These are phyloP conservation scores for Spencermartinsiella europaea DNA, from an alignment of 805 yeast genomes.

Conservation along the genomic window DNA sequence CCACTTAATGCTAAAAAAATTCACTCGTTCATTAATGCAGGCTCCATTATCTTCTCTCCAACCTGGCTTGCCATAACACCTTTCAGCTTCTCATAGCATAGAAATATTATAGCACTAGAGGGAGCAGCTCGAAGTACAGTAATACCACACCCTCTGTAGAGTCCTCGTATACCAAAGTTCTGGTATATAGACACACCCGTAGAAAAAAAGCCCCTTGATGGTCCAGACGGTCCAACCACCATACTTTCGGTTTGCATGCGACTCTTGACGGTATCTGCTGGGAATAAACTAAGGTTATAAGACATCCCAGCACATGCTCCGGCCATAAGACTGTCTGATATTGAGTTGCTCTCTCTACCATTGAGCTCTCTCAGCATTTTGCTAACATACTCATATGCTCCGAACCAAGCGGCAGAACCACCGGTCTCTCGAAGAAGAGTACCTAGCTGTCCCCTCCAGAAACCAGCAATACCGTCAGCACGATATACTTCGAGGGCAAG, in stretches of 20 bases:
- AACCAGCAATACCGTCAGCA: conserved; percentile 58
- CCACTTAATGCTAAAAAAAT: too few species aligned
- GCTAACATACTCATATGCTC: conserved; percentile 64
- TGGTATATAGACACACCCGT: conserved; percentile 40
- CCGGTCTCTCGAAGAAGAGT: conserved; percentile 79
- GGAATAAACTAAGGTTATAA: conserved; percentile 76
- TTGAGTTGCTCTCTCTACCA: conserved; percentile 20
- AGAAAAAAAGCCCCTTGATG: conserved; percentile 30
- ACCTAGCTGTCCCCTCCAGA: conserved; percentile 84
- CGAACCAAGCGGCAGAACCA: conserved; percentile 94
- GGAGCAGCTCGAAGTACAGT: conserved; percentile 81
- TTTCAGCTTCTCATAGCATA: conserved; percentile 54
- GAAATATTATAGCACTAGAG: conserved; percentile 82
- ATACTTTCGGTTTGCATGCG: conserved; percentile 65
- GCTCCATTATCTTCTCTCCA: too few species aligned
- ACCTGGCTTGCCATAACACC: not conserved
- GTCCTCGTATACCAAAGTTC: conserved; percentile 60
- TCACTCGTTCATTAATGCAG: too few species aligned
- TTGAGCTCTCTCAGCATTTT: conserved; percentile 11
- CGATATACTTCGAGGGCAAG: conserved; percentile 40
- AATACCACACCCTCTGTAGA: conserved; percentile 81
- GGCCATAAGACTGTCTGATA: conserved; percentile 56
- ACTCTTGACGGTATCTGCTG: conserved; percentile 86
- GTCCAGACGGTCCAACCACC: conserved; percentile 18
- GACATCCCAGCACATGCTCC: conserved; percentile 87